Evolutionary conservation across 176 grass and related monocot species (phyloP), one percentile per base, ranked within the genome.

Genomic region (Paspalum notatum): DNA sequence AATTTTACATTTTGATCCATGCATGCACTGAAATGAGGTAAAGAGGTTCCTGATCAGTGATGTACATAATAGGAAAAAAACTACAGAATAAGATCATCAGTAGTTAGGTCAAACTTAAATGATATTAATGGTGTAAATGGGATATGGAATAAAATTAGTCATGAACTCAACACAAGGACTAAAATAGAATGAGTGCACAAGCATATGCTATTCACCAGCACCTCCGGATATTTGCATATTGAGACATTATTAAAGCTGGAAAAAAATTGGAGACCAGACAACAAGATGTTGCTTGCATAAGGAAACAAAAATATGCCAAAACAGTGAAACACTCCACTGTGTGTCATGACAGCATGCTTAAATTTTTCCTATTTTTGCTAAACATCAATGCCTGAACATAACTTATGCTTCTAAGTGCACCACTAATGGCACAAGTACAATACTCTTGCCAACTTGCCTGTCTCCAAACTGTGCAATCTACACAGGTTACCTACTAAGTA

Each of bases 1-100:
- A 77, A 91, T 53, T 91, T 95, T 99, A 79, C 96, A 99, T 88
- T 99, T 99, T 6, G 90, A 89, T 59, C 96, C 96, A 60, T 99
- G 96, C 96, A 99, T 99, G 57, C 96, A 99, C 96, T 99, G 90
- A 84, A 90, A 98, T 67, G 68, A 86, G 26, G n/a, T 76, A 75
- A 86, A 64, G 42, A 38, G 10, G 50, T 37, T 58, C 11, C 1
- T 2, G 59, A 47, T 91, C 80, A 81, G 81, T 75, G 57, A 24
- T 61, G 11, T 10, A 79, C 50, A 50, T 62, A 68, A n/a, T 74
- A 68, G 32, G 74, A 63, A 47, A 56, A 47, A 56, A 39, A 21
- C 47, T 53, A 45, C 68, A 73, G 12, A 74, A 71, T 20, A 51
- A 49, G 25, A 16, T 26, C 22, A 8, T 58, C 11, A 62, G 1